Evolutionary conservation across 345 rosid genomes (phyloP).

Genomic region (Lepidium aucheri): DNA sequence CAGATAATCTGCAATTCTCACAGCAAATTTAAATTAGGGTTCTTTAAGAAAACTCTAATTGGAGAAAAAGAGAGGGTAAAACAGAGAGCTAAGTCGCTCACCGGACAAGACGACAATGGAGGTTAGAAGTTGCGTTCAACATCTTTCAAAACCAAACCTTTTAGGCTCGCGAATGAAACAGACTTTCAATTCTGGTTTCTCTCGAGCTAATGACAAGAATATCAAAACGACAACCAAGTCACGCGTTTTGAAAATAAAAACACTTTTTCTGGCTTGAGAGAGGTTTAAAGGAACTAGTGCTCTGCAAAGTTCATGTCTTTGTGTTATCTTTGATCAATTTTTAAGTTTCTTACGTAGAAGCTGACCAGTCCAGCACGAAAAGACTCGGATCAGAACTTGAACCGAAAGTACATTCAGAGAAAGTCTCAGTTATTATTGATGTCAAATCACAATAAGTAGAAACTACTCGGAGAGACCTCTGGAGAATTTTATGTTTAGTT

Average conservation of each 20-base stretch:
- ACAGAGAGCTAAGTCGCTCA: slow-evolving; percentile 21
- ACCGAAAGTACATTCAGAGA: background rate
- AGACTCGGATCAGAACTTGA: background rate
- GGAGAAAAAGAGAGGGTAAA: background rate
- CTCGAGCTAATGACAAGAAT: background rate
- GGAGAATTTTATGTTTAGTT: background rate
- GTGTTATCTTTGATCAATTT: background rate
- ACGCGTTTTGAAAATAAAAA: background rate
- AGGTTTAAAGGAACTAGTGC: background rate
- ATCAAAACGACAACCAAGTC: background rate
- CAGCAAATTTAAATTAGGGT: slow-evolving; percentile 8
- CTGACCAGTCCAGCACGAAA: background rate
- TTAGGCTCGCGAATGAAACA: background rate
- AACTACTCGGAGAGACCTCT: background rate
- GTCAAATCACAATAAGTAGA: slow-evolving; percentile 5
- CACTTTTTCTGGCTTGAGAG: background rate
- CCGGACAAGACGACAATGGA: slow-evolving; percentile 43
- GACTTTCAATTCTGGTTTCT: background rate
- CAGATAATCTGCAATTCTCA: slow-evolving; percentile 39
- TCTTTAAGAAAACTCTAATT: background rate
- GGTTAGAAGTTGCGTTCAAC: slow-evolving; percentile 28
- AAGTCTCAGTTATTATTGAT: background rate
- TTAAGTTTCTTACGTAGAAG: background rate
- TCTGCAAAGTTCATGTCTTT: background rate
- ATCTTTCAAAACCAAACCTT: slow-evolving; percentile 13